Conservation (phyloP, 257 asterid species). For the Eucommia ulmoides region DNA sequence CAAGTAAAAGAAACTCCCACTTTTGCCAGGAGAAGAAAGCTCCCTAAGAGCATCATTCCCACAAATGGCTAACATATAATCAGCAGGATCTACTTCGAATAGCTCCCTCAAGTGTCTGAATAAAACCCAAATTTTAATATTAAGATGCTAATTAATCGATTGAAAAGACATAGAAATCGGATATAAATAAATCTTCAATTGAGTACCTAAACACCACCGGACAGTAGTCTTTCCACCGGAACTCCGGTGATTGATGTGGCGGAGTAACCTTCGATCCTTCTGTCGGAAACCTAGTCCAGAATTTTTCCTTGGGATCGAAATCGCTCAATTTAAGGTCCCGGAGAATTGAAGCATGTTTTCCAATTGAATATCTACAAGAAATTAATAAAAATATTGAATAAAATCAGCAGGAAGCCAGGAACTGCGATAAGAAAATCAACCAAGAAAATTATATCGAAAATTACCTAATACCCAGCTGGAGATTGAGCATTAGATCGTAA, state of each 20-base stretch:
- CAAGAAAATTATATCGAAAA: neutral
- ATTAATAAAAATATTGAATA: neutral
- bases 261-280: constrained; percentile 81
- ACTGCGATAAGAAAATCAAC: neutral
- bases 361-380: constrained; percentile 54
- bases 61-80: constrained; percentile 92
- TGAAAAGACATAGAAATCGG: too few species aligned
- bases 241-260: constrained; percentile 70
- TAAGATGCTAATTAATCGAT: too few species aligned
- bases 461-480: constrained; percentile 93
- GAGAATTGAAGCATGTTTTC: constrained; percentile 53
- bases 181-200: too few species aligned
- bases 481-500: constrained; percentile 91
- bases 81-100: constrained; percentile 95
- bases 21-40: constrained; percentile 97
- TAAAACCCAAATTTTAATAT: constrained; percentile 12
- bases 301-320: constrained; percentile 87
- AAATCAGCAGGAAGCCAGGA: neutral
- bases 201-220: constrained; percentile 76
- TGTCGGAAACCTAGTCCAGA: constrained; percentile 82
- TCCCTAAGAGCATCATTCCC: constrained; percentile 91
- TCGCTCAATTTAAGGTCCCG: constrained; percentile 55
- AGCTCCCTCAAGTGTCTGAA: constrained; percentile 72
- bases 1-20: constrained; percentile 92
- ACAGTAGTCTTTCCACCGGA: constrained; percentile 91